Evolutionary conservation across 805 yeast genomes (phyloP).

Genomic region (Cyberlindnera saturnus): DNA sequence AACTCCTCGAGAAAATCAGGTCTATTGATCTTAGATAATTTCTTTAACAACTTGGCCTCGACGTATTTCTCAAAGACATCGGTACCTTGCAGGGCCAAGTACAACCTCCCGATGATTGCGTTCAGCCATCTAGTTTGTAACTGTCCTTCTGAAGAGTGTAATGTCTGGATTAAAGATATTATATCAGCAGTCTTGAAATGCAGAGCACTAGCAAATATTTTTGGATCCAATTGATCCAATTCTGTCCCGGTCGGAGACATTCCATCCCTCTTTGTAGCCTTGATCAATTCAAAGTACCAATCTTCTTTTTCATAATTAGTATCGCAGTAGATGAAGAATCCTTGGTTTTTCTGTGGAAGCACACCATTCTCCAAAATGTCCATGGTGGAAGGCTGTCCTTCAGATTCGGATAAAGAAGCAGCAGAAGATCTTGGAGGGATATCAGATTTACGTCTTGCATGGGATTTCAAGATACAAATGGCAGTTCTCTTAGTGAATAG

Average conservation of each 20-base stretch:
- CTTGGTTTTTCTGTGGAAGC: slow-evolving; percentile 27
- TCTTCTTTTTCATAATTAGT: slow-evolving; percentile 83
- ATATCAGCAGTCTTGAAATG: slow-evolving; percentile 68
- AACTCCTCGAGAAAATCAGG: slow-evolving; percentile 89
- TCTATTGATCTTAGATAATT: slow-evolving; percentile 70
- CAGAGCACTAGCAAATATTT: slow-evolving; percentile 61
- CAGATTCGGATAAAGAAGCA: slow-evolving; percentile 13
- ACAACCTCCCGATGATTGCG: slow-evolving; percentile 78
- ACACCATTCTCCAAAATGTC: slow-evolving; percentile 19
- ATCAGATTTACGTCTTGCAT: slow-evolving; percentile 24
- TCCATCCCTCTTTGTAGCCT: slow-evolving; percentile 51
- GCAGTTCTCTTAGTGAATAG: slow-evolving; percentile 77
- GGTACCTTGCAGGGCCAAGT: slow-evolving; percentile 71
- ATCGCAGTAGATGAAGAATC: slow-evolving; percentile 67
- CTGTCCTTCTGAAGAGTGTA: slow-evolving; percentile 81
- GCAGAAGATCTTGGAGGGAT: slow-evolving; percentile 30
- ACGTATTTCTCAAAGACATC: slow-evolving; percentile 54
- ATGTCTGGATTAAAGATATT: slow-evolving; percentile 64
- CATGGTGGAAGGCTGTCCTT: slow-evolving; percentile 11
- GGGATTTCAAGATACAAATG: slow-evolving; percentile 59
- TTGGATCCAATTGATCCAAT: slow-evolving; percentile 45
- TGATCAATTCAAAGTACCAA: slow-evolving; percentile 82
- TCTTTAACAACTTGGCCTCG: slow-evolving; percentile 55
- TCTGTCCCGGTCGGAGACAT: slow-evolving; percentile 15
- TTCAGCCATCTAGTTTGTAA: slow-evolving; percentile 85